Evolutionary conservation across 164 flowering plant species (phyloP).

Genomic region (Chimonanthus praecox): DNA sequence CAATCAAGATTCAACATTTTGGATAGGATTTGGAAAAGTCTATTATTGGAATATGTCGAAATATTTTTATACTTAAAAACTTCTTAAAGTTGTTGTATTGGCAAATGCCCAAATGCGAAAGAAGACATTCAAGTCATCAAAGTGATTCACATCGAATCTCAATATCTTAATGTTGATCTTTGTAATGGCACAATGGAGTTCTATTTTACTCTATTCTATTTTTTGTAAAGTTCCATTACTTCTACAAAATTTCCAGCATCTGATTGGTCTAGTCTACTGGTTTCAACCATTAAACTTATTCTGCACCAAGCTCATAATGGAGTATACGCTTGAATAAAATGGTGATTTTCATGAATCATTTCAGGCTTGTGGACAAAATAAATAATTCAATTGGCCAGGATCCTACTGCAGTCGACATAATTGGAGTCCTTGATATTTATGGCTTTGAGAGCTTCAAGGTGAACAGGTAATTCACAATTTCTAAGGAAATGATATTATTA

Average conservation of each 20-base stretch:
- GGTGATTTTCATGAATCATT: slow-evolving; percentile 8
- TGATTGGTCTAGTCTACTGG: not conserved
- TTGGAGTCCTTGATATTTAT: slow-evolving; percentile 86
- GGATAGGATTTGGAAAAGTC: no score
- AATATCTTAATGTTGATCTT: no score
- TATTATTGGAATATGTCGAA: no score
- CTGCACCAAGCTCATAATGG: not conserved
- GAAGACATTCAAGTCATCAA: no score
- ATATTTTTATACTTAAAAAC: no score
- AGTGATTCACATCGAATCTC: no score
- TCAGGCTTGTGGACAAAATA: slow-evolving; percentile 81
- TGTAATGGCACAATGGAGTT: no score
- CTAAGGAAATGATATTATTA: not conserved
- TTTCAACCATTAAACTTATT: not conserved
- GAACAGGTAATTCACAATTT: slow-evolving; percentile 53
- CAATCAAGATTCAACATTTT: no score
- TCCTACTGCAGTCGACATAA: slow-evolving; percentile 54
- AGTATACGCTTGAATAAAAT: not conserved
- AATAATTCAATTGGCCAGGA: slow-evolving; percentile 81
- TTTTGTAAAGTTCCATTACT: not conserved
- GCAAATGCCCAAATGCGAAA: no score
- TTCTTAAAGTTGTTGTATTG: no score
- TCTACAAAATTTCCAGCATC: not conserved
- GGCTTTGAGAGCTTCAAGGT: slow-evolving; percentile 89
- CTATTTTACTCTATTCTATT: no score